Conservation (phyloP, 345 rosid species). For the Heritiera fomes region DNA sequence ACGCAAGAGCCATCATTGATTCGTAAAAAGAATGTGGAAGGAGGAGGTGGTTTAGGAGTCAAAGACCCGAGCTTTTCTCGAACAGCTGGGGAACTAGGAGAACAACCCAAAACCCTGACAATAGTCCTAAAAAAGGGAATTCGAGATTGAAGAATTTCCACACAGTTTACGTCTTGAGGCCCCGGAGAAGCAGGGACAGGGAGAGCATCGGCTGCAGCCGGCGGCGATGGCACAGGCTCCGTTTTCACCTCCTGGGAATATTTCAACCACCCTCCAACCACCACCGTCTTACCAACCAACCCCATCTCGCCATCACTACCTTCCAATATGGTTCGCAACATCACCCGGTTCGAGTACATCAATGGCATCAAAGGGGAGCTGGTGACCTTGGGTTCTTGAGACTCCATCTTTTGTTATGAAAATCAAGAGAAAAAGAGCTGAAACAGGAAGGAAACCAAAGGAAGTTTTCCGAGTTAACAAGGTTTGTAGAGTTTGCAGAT, state of each 20-base stretch:
- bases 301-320: constrained; percentile 51
- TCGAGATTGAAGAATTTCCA: constrained; percentile 65
- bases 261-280: constrained; percentile 95
- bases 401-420: constrained; percentile 28
- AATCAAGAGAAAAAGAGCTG: not conserved
- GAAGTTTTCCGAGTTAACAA: constrained; percentile 7
- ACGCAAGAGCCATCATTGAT: constrained; percentile 82
- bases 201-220: constrained; percentile 26
- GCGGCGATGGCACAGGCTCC: constrained; percentile 33
- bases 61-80: constrained; percentile 46
- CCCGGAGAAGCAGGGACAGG: constrained; percentile 13
- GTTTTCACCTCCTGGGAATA: constrained; percentile 58
- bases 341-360: constrained; percentile 65
- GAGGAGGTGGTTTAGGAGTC: constrained; percentile 31
- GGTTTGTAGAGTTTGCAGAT: constrained; percentile 2
- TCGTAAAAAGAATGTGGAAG: constrained; percentile 40
- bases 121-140: constrained; percentile 64
- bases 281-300: constrained; percentile 47
- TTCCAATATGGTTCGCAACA: constrained; percentile 48
- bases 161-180: constrained; percentile 46
- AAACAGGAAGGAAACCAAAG: not conserved
- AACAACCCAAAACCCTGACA: constrained; percentile 53
- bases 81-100: constrained; percentile 32
- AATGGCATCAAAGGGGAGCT: constrained; percentile 20
- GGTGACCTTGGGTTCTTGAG: constrained; percentile 14